These are phyloP conservation scores for Chaetomium olivaceum DNA, from an alignment of 2,329 filamentous ascomycete genomes.

Conservation along the genomic window DNA sequence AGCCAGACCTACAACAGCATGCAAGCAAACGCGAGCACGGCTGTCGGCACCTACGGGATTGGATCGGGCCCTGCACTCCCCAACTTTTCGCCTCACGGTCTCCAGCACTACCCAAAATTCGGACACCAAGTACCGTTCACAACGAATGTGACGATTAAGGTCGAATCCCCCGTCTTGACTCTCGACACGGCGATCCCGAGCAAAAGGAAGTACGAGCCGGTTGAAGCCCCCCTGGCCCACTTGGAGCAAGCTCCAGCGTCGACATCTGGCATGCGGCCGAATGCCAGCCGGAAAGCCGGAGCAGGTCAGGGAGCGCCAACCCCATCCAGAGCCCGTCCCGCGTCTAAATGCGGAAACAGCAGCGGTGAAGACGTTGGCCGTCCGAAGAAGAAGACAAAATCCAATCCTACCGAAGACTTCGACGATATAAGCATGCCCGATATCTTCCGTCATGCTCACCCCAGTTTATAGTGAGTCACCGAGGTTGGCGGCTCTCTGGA, in stretches of 20 bases:
- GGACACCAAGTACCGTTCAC: background rate
- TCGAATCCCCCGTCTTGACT: constrained; percentile 22
- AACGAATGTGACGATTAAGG: constrained; percentile 21
- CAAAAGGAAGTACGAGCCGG: constrained; percentile 24
- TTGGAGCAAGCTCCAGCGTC: constrained; percentile 4
- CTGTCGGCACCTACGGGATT: background rate
- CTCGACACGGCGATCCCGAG: constrained; percentile 18
- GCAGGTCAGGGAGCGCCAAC: background rate
- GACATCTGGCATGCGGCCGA: background rate
- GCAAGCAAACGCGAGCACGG: constrained; percentile 14
- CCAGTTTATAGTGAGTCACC: constrained; percentile 34
- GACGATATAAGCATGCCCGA: constrained; percentile 35
- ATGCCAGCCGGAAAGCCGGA: background rate
- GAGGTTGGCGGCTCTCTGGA: background rate
- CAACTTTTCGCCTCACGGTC: constrained; percentile 14
- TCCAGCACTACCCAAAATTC: constrained; percentile 6
- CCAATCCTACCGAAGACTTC: constrained; percentile 27
- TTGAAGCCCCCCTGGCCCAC: constrained; percentile 12
- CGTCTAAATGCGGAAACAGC: constrained; percentile 12
- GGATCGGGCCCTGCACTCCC: constrained; percentile 29
- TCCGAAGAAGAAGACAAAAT: constrained; percentile 30
- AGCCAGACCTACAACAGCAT: constrained; percentile 30
- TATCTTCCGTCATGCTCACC: constrained; percentile 35
- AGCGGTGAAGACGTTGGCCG: constrained; percentile 21
- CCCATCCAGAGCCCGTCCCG: background rate